Percentiles rank a stretch among this genome's conserved stretches.
Evolutionary conservation across 2,329 filamentous ascomycete species (phyloP).

Genomic region (Salinomyces thailandicus): DNA sequence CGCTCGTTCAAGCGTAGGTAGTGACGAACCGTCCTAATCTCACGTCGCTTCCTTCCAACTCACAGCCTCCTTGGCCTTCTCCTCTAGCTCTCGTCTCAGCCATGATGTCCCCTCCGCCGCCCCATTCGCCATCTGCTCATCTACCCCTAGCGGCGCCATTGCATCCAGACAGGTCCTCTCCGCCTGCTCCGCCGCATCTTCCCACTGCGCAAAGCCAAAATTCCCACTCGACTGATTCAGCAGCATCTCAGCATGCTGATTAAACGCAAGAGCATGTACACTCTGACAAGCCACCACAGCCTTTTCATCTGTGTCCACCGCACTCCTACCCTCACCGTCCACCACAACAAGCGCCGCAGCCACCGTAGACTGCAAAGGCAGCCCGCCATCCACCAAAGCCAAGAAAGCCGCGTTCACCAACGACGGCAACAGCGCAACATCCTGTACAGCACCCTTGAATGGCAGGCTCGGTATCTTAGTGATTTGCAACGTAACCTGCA

Average conservation of each 20-base stretch:
- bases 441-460: constrained; percentile 45
- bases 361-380: constrained; percentile 66
- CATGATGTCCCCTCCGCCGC: constrained; percentile 25
- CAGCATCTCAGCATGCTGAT: constrained; percentile 60
- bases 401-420: constrained; percentile 71
- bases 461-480: constrained; percentile 40
- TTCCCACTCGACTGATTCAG: constrained; percentile 71
- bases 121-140: constrained; percentile 31
- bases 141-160: constrained; percentile 28
- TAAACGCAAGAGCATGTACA: constrained; percentile 74
- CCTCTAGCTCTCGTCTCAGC: constrained; percentile 31
- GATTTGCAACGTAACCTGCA: constrained; percentile 75
- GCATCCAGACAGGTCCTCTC: constrained; percentile 50
- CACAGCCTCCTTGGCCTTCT: constrained; percentile 31
- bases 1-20: too few species aligned
- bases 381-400: constrained; percentile 67
- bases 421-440: constrained; percentile 68
- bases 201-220: constrained; percentile 69
- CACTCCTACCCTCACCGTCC: constrained; percentile 25
- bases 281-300: constrained; percentile 56
- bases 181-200: constrained; percentile 55
- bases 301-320: constrained; percentile 50
- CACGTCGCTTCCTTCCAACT: constrained; percentile 32
- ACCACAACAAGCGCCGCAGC: constrained; percentile 57
- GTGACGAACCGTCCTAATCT: too few species aligned